phyloP scores from a whole-genome alignment of 768 basidiomycete genomes.

The Dictyophora rubrovolvata region DNA sequence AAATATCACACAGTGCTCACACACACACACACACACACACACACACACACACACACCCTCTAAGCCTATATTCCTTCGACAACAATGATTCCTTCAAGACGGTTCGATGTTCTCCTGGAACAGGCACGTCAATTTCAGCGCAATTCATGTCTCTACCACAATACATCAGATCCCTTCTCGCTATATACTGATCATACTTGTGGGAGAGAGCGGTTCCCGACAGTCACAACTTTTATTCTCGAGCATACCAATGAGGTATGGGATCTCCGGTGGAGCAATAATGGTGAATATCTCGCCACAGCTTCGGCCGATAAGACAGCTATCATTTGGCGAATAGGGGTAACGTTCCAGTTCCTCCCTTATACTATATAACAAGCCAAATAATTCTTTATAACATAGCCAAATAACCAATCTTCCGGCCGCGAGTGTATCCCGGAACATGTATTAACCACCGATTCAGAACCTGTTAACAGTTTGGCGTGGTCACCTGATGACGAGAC shows the following conservation, averaged over 20 bases:
- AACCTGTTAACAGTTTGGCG: slow-evolving; percentile 69
- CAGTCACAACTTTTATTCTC: slow-evolving; percentile 73
- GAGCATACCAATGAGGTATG: slow-evolving; percentile 93
- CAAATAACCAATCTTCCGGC: slow-evolving; percentile 36
- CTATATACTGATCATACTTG: slow-evolving; percentile 83
- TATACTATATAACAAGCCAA: slow-evolving; percentile 10
- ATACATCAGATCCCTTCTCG: slow-evolving; percentile 55
- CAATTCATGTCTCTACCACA: slow-evolving; percentile 80
- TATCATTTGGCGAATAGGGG: slow-evolving; percentile 83
- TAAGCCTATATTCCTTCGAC: slow-evolving; percentile 83
- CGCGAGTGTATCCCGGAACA: slow-evolving; percentile 51
- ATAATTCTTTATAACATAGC: slow-evolving; percentile 22
- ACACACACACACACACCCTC: too few species aligned
- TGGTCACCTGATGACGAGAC: slow-evolving; percentile 89
- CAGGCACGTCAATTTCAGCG: slow-evolving; percentile 80
- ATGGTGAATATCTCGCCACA: slow-evolving; percentile 75
- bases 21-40: too few species aligned
- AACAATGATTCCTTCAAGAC: slow-evolving; percentile 86
- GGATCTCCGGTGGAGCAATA: slow-evolving; percentile 92
- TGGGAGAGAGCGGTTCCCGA: slow-evolving; percentile 72
- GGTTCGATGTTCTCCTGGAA: slow-evolving; percentile 73
- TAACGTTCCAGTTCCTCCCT: slow-evolving; percentile 21
- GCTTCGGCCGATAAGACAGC: slow-evolving; percentile 81
- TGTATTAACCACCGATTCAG: slow-evolving; percentile 66
- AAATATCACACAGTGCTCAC: neutral